Conservation (phyloP, 192 early-diverging fungal species). For the Backusella macrospora region DNA sequence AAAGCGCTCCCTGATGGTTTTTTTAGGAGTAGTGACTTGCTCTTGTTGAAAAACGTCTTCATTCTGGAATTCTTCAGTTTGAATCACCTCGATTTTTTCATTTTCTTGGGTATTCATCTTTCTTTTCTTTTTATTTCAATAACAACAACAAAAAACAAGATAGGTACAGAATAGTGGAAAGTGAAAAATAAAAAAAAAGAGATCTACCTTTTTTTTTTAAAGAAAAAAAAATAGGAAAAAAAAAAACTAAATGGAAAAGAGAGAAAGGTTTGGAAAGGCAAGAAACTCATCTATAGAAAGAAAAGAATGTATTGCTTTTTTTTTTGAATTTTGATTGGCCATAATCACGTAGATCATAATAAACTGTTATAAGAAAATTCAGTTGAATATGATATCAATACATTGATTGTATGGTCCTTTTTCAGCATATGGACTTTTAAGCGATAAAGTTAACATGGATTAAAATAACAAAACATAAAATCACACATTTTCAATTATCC, state of each 20-base stretch:
- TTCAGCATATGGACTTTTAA: no score
- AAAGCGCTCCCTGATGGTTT: conserved; percentile 23
- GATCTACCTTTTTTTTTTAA: background rate
- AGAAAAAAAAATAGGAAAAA: background rate
- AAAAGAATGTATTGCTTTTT: background rate
- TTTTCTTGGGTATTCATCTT: background rate
- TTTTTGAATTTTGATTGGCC: background rate
- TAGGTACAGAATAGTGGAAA: no score
- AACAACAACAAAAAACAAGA: background rate
- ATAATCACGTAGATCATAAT: background rate
- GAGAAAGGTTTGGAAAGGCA: background rate
- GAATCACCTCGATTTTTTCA: background rate
- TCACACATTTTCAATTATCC: no score
- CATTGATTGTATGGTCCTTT: no score
- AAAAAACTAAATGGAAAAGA: background rate
- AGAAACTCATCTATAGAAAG: conserved; percentile 9
- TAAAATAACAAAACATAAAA: no score
- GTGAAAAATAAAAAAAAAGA: background rate
- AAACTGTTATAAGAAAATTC: background rate
- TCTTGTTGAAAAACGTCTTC: background rate
- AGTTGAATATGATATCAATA: no score
- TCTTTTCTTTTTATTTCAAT: background rate
- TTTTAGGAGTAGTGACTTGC: background rate
- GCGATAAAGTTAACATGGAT: no score
- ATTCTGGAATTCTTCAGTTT: background rate